Conservation (phyloP, 495 filamentous ascomycete species). For the Talaromyces liani region DNA sequence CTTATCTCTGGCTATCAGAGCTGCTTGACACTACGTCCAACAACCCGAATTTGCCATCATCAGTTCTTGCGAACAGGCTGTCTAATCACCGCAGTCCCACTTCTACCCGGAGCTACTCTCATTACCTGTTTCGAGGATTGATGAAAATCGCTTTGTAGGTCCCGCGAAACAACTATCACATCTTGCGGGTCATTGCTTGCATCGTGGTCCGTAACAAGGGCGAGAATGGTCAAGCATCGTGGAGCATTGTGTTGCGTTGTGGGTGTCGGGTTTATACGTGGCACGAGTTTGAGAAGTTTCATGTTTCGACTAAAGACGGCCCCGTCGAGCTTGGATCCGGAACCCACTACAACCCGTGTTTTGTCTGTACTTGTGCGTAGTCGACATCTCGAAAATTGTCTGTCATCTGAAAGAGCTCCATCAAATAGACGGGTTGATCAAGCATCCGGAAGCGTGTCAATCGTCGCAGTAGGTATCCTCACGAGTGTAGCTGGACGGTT, state of each 20-base stretch:
- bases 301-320: not conserved
- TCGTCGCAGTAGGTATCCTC: slow-evolving; percentile 3
- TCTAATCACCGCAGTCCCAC: not conserved
- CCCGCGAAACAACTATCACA: not conserved
- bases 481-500: slow-evolving; percentile 5
- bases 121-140: not conserved
- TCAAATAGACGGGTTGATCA: not conserved
- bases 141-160: not conserved
- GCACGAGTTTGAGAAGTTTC: not conserved
- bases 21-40: not conserved
- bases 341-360: not conserved
- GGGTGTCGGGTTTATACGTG: not conserved
- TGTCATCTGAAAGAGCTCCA: not conserved
- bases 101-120: not conserved
- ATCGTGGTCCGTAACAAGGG: not conserved
- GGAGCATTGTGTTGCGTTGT: not conserved
- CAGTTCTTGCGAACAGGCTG: not conserved
- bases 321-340: not conserved
- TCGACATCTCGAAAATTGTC: not conserved
- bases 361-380: not conserved
- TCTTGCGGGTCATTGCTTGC: not conserved
- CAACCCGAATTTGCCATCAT: not conserved
- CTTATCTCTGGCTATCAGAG: not conserved
- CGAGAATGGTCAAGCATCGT: not conserved
- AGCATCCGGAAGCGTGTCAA: not conserved